Conservation (phyloP, 345 rosid genomes). For the Abelmoschus esculentus region DNA sequence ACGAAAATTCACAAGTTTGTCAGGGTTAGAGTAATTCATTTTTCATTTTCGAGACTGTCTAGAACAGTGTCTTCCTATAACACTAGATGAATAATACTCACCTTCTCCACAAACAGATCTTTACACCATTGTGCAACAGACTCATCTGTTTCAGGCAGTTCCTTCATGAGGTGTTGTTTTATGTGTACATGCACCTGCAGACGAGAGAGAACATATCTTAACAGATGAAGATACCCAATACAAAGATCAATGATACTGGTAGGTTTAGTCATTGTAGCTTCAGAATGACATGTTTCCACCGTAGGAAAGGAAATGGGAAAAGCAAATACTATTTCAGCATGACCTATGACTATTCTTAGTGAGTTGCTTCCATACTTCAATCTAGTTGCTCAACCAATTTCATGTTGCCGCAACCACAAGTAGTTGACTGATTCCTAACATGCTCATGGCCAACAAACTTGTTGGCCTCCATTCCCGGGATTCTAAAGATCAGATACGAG, state of each 20-base stretch:
- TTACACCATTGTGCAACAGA: conserved; percentile 91
- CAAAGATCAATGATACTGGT: background rate
- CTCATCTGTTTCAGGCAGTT: conserved; percentile 81
- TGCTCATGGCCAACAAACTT: background rate
- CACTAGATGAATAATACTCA: conserved; percentile 18
- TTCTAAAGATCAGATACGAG: background rate
- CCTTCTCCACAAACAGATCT: conserved; percentile 83
- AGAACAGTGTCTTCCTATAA: background rate
- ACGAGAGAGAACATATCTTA: conserved; percentile 5
- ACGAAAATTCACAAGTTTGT: background rate
- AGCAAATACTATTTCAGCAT: background rate
- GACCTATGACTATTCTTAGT: background rate
- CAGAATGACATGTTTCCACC: background rate
- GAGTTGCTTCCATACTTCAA: background rate
- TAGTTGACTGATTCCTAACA: background rate
- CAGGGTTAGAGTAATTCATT: background rate
- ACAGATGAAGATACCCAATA: background rate
- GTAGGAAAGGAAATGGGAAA: background rate
- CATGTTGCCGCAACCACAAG: background rate
- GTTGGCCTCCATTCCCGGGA: background rate
- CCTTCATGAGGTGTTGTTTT: conserved; percentile 67
- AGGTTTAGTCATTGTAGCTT: background rate
- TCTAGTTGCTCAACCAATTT: background rate
- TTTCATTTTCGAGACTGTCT: background rate
- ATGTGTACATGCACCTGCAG: conserved; percentile 77